A percentile compares a stretch with the other conserved stretches of the same genome.
Conservation (phyloP, 768 basidiomycete species). For the Rhodosporidiobolus sp. region DNA sequence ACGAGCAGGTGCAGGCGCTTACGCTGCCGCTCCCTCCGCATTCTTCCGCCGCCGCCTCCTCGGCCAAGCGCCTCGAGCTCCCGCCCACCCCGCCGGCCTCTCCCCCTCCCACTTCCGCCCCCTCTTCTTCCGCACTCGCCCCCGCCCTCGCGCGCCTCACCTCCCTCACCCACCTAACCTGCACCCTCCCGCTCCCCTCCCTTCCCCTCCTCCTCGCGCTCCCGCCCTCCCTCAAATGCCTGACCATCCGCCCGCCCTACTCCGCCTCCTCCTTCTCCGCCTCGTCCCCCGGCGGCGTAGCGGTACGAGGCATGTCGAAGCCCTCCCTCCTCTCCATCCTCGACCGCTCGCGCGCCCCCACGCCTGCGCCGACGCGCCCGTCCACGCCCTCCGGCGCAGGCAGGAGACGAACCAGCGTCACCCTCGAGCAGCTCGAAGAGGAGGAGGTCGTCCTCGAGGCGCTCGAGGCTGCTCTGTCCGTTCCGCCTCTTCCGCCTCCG, state of each 20-base stretch:
- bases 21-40: not conserved
- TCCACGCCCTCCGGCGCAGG: not conserved
- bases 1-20: constrained; percentile 14
- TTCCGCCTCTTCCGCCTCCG: not conserved
- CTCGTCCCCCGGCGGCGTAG: not conserved
- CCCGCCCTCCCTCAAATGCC: not conserved
- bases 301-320: constrained; percentile 2
- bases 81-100: not conserved
- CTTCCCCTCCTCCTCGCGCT: constrained; percentile 17
- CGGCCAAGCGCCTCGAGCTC: not conserved
- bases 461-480: not conserved
- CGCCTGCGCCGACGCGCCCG: not conserved
- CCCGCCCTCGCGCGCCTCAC: constrained; percentile 16
- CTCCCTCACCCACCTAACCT: constrained; percentile 3
- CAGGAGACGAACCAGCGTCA: constrained; percentile 3
- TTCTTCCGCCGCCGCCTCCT: not conserved
- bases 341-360: not conserved
- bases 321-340: constrained; percentile 5
- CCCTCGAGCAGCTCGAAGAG: constrained; percentile 32
- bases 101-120: not conserved
- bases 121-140: not conserved
- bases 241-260: constrained; percentile 26
- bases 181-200: constrained; percentile 18
- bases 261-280: not conserved
- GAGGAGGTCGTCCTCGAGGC: constrained; percentile 8